A percentile compares a stretch with the other conserved stretches of the same genome.
These are phyloP conservation scores for Pancytospora philotis DNA, from an alignment of 371 early-diverging fungal genomes.

Conservation along the genomic window DNA sequence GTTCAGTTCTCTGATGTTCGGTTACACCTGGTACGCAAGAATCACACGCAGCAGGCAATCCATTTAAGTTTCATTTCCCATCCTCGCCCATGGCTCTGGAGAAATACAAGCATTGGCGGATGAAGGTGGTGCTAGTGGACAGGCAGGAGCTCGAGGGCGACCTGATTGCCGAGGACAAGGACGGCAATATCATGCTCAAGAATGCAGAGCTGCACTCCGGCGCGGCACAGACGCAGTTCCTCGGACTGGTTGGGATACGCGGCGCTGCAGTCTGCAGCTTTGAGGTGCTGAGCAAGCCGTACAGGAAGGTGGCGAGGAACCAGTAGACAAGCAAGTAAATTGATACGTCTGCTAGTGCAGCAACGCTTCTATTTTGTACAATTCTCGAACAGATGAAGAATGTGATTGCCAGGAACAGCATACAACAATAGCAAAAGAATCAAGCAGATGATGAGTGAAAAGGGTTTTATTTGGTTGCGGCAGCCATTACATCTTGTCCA, in stretches of 20 bases:
- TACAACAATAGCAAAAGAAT: too few relatives aligned
- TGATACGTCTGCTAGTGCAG: background rate
- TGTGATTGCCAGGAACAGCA: too few relatives aligned
- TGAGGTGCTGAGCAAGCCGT: background rate
- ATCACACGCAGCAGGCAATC: too few relatives aligned
- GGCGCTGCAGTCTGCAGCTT: background rate
- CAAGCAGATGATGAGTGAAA: too few relatives aligned
- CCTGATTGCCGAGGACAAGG: background rate
- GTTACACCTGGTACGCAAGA: too few relatives aligned
- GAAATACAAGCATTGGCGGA: background rate
- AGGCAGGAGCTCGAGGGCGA: background rate
- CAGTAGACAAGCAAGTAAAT: background rate
- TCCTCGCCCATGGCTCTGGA: background rate
- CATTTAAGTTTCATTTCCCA: too few relatives aligned
- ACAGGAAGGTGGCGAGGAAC: too few relatives aligned
- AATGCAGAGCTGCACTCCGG: background rate
- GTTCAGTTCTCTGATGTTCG: too few relatives aligned
- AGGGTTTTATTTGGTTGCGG: too few relatives aligned
- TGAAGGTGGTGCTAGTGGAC: background rate
- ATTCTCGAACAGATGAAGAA: too few relatives aligned
- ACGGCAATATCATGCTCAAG: background rate
- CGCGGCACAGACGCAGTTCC: background rate
- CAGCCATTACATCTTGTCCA: conserved; percentile 68
- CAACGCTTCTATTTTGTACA: too few relatives aligned
- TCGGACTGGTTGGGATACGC: background rate